Evolutionary conservation across 129 eudicot genomes (phyloP), one percentile per base, ranked within the genome.

Genomic region (Flaveria ramosissima): DNA sequence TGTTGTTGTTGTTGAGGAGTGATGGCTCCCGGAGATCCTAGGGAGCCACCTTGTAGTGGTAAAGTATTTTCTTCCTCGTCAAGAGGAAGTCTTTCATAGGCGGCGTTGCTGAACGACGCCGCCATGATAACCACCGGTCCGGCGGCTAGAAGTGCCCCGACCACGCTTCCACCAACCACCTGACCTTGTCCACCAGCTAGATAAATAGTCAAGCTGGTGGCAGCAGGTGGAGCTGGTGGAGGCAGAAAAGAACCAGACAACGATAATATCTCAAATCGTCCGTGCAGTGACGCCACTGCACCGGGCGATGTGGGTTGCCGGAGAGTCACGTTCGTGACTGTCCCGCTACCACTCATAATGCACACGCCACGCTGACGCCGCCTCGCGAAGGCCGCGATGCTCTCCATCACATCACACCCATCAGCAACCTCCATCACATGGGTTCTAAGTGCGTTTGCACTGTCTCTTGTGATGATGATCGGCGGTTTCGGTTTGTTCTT

Each of bases 181-280:
- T 91, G 97, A 0, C 97, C 97, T 82, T 91, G 97, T 26, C 93
- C 93, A 8, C 97, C 97, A 0, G 92, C 91, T 56, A 91, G 61
- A 57, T 88, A 91, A 7, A 88, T 85, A 1, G 93, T 88, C 83
- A 91, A 56, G 53, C 88, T 88, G 0, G 91, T 82, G 14, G 97
- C 93, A 0, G 85, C 93, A 1, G 93, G 93, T 1, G 97, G 93
- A 19, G 97, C 93, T 0, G 97, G 97, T 1, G 93, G 93, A 6
- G 97, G 97, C 8, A 91, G 45, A 47, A 91, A 86, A 0, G 97
- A 84, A 1, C 93, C 97, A 0, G 97, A 80, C 41, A 91, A 55
- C 0, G 97, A 88, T 73, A 91, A 60, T 85, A 91, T 88, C 84
- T 91, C 97, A 32, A 91, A 86, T 60, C 93, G 74, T 1, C 97